Evolutionary conservation across 352 stramenopile genomes (phyloP).

Genomic region (Plasmopara halstedii): DNA sequence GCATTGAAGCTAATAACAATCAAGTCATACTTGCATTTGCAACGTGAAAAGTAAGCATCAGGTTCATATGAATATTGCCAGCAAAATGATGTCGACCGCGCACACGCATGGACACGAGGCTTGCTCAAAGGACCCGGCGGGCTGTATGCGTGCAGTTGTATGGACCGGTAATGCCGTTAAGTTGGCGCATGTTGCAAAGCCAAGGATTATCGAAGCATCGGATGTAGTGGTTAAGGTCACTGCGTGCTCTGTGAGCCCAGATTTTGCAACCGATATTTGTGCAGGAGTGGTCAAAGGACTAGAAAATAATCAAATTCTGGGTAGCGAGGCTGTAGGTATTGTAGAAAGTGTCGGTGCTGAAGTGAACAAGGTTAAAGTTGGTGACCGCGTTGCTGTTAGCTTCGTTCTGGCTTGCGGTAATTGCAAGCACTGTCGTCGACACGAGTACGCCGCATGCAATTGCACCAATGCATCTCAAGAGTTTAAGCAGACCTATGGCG

Average conservation of each 20-base stretch:
- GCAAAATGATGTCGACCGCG: conserved; percentile 19
- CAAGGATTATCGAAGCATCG: conserved; percentile 39
- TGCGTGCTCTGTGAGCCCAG: conserved; percentile 47
- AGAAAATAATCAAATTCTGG: conserved; percentile 55
- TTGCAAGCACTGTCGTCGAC: conserved; percentile 55
- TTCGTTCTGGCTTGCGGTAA: conserved; percentile 63
- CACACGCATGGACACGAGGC: conserved; percentile 17
- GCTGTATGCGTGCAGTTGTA: conserved; percentile 54
- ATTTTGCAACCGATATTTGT: conserved; percentile 41
- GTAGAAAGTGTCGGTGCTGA: conserved; percentile 44
- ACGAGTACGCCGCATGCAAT: conserved; percentile 61
- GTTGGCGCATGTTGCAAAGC: conserved; percentile 45
- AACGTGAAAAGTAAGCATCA: conserved; percentile 5
- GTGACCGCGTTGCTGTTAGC: conserved; percentile 66
- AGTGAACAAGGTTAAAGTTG: conserved; percentile 42
- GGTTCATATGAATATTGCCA: conserved; percentile 17
- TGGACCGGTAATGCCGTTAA: conserved; percentile 52
- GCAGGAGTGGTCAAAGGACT: conserved; percentile 27
- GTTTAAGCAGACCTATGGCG: conserved; percentile 58
- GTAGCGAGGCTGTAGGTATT: conserved; percentile 61
- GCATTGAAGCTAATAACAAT: neutral
- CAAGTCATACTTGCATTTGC: conserved; percentile 21
- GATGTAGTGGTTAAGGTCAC: conserved; percentile 64
- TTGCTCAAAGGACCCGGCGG: conserved; percentile 26
- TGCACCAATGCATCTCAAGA: conserved; percentile 61